Percentiles rank a stretch among this genome's conserved stretches.
Evolutionary conservation across 352 stramenopile species (phyloP).

Genomic region (Sclerospora graminicola): DNA sequence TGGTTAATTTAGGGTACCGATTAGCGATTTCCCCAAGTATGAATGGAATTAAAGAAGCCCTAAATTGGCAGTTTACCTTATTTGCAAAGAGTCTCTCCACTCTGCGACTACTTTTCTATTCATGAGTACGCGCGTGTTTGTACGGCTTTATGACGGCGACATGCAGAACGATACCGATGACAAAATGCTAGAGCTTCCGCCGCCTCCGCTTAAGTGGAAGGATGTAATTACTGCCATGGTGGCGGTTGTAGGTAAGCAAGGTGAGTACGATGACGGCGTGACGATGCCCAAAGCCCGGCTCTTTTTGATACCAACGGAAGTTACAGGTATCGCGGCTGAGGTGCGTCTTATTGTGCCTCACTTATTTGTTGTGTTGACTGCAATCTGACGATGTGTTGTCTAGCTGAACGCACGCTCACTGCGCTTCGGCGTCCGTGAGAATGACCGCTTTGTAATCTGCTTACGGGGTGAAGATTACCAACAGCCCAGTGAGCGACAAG

Average conservation of each 20-base stretch:
- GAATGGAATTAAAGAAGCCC: too few relatives aligned
- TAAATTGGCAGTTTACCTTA: too few relatives aligned
- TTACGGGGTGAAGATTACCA: constrained; percentile 63
- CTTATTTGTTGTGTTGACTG: not conserved
- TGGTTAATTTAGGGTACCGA: too few relatives aligned
- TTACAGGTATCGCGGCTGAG: constrained; percentile 51
- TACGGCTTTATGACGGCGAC: constrained; percentile 57
- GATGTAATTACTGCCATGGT: constrained; percentile 55
- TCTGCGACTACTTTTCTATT: too few relatives aligned
- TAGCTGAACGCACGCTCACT: constrained; percentile 62
- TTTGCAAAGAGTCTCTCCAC: too few relatives aligned
- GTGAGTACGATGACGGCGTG: constrained; percentile 31
- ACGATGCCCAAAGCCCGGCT: constrained; percentile 36
- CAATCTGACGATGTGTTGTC: constrained; percentile 4
- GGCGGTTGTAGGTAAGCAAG: constrained; percentile 39
- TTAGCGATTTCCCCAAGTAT: too few relatives aligned
- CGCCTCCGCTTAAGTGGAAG: constrained; percentile 57
- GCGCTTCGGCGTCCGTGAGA: constrained; percentile 66
- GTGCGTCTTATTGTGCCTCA: constrained; percentile 11
- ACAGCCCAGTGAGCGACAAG: constrained; percentile 18
- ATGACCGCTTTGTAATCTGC: constrained; percentile 67
- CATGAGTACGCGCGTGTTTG: constrained; percentile 62
- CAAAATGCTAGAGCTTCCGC: constrained; percentile 55
- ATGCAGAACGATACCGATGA: constrained; percentile 43
- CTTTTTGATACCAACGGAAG: constrained; percentile 50